Conservation (phyloP, 441 rosid species). For the Macaranga tanarius region DNA sequence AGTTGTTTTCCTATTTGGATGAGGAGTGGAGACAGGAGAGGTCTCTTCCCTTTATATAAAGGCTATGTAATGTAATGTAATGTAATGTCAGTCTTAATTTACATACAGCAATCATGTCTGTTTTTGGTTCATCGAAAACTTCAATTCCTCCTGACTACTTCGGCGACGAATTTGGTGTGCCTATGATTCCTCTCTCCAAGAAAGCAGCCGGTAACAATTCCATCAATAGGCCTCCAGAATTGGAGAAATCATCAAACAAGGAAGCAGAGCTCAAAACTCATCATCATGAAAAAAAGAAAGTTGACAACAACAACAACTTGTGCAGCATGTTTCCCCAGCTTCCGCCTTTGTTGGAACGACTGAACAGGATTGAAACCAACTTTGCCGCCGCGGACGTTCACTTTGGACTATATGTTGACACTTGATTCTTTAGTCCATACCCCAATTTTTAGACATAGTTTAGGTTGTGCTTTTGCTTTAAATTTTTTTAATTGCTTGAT, state of each 20-base stretch:
- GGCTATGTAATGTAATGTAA: too few relatives aligned
- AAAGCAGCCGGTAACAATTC: too few relatives aligned
- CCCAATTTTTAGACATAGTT: too few relatives aligned
- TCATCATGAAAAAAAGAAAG: background rate
- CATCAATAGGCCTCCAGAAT: too few relatives aligned
- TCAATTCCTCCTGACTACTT: background rate
- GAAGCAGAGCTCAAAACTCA: background rate
- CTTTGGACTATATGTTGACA: too few relatives aligned
- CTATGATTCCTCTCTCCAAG: background rate
- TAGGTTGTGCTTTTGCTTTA: too few relatives aligned
- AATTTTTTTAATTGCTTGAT: background rate
- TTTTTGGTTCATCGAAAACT: background rate
- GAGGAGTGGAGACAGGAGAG: background rate
- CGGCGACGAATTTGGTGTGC: conserved; percentile 3
- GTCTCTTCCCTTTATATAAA: background rate
- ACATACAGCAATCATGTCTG: background rate
- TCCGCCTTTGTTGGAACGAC: conserved; percentile 7
- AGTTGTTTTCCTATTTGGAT: background rate
- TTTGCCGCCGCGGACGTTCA: too few relatives aligned
- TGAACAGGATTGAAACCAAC: conserved; percentile 5
- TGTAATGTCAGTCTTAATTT: too few relatives aligned
- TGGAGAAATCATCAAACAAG: background rate
- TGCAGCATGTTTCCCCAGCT: background rate
- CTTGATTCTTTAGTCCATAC: too few relatives aligned
- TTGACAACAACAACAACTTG: background rate